Percentiles rank a stretch among this genome's conserved stretches.
Conservation (phyloP, 2,329 filamentous ascomycete species). For the Dactylellina haptotyla region DNA sequence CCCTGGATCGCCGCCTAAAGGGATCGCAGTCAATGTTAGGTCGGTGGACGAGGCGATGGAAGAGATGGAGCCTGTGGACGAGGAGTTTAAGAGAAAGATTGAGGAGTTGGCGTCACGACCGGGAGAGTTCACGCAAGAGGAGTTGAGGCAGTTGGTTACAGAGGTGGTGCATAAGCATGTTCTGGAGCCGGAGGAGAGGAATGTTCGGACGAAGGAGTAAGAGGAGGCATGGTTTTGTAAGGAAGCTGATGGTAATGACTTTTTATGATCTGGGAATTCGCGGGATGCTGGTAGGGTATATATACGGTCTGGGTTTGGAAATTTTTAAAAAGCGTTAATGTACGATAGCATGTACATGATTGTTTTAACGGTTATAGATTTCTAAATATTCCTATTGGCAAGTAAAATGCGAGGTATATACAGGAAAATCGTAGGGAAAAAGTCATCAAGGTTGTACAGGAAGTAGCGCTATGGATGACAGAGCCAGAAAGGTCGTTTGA, state of each 20-base stretch:
- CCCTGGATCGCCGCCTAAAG: conserved; percentile 72
- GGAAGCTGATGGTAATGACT: conserved; percentile 1
- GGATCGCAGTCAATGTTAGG: conserved; percentile 79
- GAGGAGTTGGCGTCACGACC: conserved; percentile 81
- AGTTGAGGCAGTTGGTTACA: conserved; percentile 79
- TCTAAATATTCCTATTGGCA: neutral
- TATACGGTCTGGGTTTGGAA: neutral
- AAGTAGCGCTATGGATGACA: neutral
- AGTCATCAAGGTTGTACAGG: conserved; percentile 24
- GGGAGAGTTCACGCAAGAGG: conserved; percentile 86
- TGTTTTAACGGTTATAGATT: conserved; percentile 9
- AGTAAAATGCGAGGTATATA: conserved; percentile 29
- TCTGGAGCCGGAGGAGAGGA: conserved; percentile 70
- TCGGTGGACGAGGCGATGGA: conserved; percentile 74
- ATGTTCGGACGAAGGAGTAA: conserved; percentile 70
- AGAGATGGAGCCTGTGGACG: conserved; percentile 74
- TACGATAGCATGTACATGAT: conserved; percentile 31
- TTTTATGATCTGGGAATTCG: too few species aligned
- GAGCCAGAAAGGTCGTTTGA: neutral
- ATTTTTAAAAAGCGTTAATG: conserved; percentile 2
- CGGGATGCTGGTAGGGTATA: neutral
- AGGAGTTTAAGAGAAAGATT: conserved; percentile 84
- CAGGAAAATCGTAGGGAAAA: neutral
- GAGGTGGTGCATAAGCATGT: conserved; percentile 77
- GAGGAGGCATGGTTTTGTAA: neutral